Percentiles rank a stretch among this genome's conserved stretches.
Evolutionary conservation across 2,329 filamentous ascomycete genomes (phyloP).

Genomic region (Pyricularia grisea): DNA sequence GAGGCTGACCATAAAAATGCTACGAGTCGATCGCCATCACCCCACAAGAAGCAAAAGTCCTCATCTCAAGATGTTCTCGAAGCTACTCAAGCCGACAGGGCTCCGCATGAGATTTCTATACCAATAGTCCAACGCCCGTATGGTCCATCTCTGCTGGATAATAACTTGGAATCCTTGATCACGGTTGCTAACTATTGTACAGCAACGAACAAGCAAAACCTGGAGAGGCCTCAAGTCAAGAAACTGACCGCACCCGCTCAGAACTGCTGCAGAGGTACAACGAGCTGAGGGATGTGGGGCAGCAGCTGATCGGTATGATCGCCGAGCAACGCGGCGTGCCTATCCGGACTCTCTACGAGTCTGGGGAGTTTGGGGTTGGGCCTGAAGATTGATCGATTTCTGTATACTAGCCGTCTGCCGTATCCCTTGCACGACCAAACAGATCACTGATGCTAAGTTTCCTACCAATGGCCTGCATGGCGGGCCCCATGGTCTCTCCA

Average conservation of each 20-base stretch:
- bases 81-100: not conserved
- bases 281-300: constrained; percentile 26
- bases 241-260: not conserved
- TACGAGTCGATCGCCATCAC: not conserved
- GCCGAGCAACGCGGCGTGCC: constrained; percentile 24
- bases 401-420: not conserved
- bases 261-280: constrained; percentile 24
- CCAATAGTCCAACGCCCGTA: not conserved
- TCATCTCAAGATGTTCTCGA: constrained; percentile 4
- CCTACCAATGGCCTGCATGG: constrained; percentile 33
- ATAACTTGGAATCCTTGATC: not conserved
- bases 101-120: not conserved
- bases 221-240: not conserved
- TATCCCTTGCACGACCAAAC: constrained; percentile 21
- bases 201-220: constrained; percentile 1
- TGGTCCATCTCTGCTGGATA: not conserved
- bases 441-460: constrained; percentile 35
- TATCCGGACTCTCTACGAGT: constrained; percentile 19
- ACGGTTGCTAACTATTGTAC: not conserved
- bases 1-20: not conserved
- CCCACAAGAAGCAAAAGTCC: not conserved
- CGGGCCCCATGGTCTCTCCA: constrained; percentile 21
- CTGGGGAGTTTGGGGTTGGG: constrained; percentile 20
- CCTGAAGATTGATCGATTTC: constrained; percentile 12
- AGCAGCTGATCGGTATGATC: constrained; percentile 27